phyloP scores from a whole-genome alignment of 306 rosid species.

The peach (Prunus persica) region Prunus_persica_NCBIv2 NC_034009.1:33001501-33002000 shows the following conservation, averaged over 20 bases:
- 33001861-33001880: conserved; percentile 16
- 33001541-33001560: not conserved
- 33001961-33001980: too few species aligned
- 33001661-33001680: too few species aligned
- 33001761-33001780: too few species aligned
- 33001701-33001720: not conserved
- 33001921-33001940: too few species aligned
- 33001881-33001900: not conserved
- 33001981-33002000: too few species aligned
- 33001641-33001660: not conserved
- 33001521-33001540: too few species aligned
- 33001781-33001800: too few species aligned
- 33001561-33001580: not conserved
- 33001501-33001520: too few species aligned
- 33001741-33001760: too few species aligned
- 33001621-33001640: not conserved
- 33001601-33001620: conserved; percentile 1
- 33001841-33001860: conserved; percentile 7
- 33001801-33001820: not conserved
- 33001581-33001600: not conserved
- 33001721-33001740: conserved; percentile 7
- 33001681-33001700: not conserved
- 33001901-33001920: too few species aligned
- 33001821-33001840: conserved; percentile 7
- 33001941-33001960: too few species aligned